Base-by-base conservation (phyloP, 257 asterid genomes). In the Penstemon newberryi region DNA sequence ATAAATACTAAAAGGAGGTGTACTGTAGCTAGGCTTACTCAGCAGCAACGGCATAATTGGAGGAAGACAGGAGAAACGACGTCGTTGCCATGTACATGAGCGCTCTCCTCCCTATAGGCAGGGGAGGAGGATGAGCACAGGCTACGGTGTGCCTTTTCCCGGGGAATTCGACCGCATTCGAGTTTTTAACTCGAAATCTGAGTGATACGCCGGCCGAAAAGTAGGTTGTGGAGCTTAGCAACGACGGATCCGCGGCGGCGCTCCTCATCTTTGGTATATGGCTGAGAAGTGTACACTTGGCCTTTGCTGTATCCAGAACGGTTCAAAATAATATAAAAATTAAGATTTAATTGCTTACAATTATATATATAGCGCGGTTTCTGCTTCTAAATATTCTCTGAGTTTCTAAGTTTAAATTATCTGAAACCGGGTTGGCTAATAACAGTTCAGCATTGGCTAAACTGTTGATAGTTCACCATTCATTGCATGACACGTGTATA, bases 81-180 rank as follows among this genome's bases (percentile, higher is more conserved):
- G 89, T 41, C 50, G 86, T 69, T 7, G 87, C 77, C 58, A 81
- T 11, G 72, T 65, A 82, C 65, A 89, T 39, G 41, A 89, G 75
- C 66, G 64, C 77, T 75, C 97, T 89, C 85, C 95, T 87, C 61
- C 91, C 79, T 66, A 76, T 54, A 54, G 66, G 70, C 12, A 76
- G 33, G 56, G 81, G 63, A 67, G 78, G 59, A 72, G 80, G 37
- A 59, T 83, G 65, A 39, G 66, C 71, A 64, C 72, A 61, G 44
- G 79, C 56, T 8, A 78, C 58, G 4, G 69, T 15, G 44, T 80
- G 77, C 67, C 71, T 68, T 33, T 76, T 82, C 57, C 75, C 65
- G 66, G 59, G 57, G 65, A 69, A 72, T 56, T 77, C 77, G 73
- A 66, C 68, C 5, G 63, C 55, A 52, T 69, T 67, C 7, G 66